Evolutionary conservation across 2,329 filamentous ascomycete species (phyloP).

Genomic region (Trichoderma guizhouense): DNA sequence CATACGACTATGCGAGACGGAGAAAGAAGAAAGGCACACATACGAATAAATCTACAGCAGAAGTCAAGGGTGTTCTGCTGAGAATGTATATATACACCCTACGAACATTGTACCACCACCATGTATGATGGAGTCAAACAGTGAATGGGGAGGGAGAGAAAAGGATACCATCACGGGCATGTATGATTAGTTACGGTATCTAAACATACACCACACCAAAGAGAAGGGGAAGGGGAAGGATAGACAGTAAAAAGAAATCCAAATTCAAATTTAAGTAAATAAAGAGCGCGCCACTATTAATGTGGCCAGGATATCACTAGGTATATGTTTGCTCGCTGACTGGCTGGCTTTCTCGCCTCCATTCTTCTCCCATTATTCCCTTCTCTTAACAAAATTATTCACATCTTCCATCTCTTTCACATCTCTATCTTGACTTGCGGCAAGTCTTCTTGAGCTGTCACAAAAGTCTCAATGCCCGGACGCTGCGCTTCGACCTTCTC

Average conservation of each 20-base stretch:
- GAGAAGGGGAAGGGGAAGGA: background rate
- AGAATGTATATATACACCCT: slow-evolving; percentile 32
- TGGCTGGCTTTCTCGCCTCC: background rate
- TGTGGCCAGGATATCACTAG: slow-evolving; percentile 20
- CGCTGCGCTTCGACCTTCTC: slow-evolving; percentile 25
- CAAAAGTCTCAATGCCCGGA: slow-evolving; percentile 51
- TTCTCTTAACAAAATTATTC: background rate
- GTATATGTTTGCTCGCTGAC: background rate
- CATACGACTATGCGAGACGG: background rate
- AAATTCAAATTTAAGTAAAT: slow-evolving; percentile 10
- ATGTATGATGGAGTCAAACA: slow-evolving; percentile 27
- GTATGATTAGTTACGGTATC: background rate
- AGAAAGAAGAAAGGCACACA: background rate
- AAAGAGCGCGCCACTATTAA: slow-evolving; percentile 9
- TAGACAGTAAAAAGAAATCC: background rate
- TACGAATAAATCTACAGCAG: background rate
- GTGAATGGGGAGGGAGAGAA: background rate
- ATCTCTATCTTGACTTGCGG: slow-evolving; percentile 28
- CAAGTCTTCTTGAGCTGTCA: slow-evolving; percentile 49
- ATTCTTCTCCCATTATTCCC: background rate
- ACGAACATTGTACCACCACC: slow-evolving; percentile 27
- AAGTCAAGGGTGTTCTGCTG: slow-evolving; percentile 21
- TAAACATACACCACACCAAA: background rate
- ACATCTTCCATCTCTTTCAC: background rate
- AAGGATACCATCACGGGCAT: background rate